Evolutionary conservation across 352 stramenopile genomes (phyloP).

Genomic region (Stephanocyclus meneghinianus): DNA sequence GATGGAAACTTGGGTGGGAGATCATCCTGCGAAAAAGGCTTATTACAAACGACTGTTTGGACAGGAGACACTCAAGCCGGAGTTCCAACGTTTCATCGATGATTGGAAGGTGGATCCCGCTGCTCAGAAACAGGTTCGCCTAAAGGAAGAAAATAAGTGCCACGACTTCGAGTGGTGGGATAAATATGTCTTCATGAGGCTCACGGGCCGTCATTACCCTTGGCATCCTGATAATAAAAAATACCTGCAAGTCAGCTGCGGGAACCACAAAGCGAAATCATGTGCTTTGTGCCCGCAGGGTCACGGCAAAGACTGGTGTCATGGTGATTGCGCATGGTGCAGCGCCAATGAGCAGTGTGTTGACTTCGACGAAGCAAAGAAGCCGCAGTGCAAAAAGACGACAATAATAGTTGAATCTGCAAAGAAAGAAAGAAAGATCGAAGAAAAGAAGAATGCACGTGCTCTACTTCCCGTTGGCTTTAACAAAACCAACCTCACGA

Average conservation of each 20-base stretch:
- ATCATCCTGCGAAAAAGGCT: slow-evolving; percentile 43
- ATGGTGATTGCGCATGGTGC: slow-evolving; percentile 54
- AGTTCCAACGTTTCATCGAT: slow-evolving; percentile 53
- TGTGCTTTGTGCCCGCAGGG: slow-evolving; percentile 45
- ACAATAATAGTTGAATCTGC: neutral
- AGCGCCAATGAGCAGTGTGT: slow-evolving; percentile 14
- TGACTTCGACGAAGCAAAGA: slow-evolving; percentile 24
- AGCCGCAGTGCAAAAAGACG: slow-evolving; percentile 4
- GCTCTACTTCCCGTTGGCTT: slow-evolving; percentile 16
- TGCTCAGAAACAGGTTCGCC: slow-evolving; percentile 37
- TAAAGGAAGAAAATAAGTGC: slow-evolving; percentile 53
- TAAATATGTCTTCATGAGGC: slow-evolving; percentile 50
- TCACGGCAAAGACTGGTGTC: slow-evolving; percentile 44
- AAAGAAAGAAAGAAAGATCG: neutral
- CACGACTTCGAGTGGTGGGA: slow-evolving; percentile 60
- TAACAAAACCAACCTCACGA: slow-evolving; percentile 21
- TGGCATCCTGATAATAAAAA: slow-evolving; percentile 45
- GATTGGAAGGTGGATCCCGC: slow-evolving; percentile 44
- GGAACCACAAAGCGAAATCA: slow-evolving; percentile 47
- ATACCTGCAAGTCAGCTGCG: slow-evolving; percentile 36
- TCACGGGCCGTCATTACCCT: slow-evolving; percentile 44
- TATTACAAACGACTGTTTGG: slow-evolving; percentile 57
- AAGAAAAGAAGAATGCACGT: slow-evolving; percentile 17
- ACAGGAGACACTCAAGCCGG: slow-evolving; percentile 27
- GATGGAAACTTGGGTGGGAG: slow-evolving; percentile 51